Percentiles rank a stretch among this genome's conserved stretches.
phyloP scores from a whole-genome alignment of 805 yeast species.

The Clavispora carvajalis region DNA sequence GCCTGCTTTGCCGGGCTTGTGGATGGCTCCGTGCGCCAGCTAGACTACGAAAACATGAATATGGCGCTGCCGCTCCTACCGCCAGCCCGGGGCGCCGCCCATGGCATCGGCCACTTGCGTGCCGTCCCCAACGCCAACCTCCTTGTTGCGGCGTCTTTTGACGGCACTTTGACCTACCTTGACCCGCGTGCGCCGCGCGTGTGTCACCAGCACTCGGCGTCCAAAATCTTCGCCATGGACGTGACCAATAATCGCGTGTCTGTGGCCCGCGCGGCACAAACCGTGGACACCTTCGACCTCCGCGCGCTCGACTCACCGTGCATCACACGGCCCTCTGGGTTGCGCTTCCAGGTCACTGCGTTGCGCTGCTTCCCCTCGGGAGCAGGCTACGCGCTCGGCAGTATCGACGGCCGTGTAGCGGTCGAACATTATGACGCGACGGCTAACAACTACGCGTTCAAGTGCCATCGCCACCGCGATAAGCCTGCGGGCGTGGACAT shows the following conservation, averaged over 20 bases:
- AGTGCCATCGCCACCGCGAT: slow-evolving; percentile 60
- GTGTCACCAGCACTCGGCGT: slow-evolving; percentile 23
- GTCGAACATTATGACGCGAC: slow-evolving; percentile 59
- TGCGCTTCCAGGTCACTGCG: slow-evolving; percentile 59
- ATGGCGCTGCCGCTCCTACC: slow-evolving; percentile 2
- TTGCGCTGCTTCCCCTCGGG: slow-evolving; percentile 48
- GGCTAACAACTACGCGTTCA: slow-evolving; percentile 61
- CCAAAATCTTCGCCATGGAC: slow-evolving; percentile 63
- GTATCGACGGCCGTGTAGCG: slow-evolving; percentile 80
- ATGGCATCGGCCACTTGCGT: slow-evolving; percentile 16
- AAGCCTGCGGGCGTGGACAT: slow-evolving; percentile 39
- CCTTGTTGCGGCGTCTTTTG: slow-evolving; percentile 15
- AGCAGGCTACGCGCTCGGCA: slow-evolving; percentile 59
- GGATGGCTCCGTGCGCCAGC: slow-evolving; percentile 48
- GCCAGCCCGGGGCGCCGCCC: neutral
- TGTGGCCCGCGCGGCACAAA: slow-evolving; percentile 49
- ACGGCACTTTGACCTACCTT: slow-evolving; percentile 7
- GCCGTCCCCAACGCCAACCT: slow-evolving; percentile 4
- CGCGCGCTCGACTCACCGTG: slow-evolving; percentile 42
- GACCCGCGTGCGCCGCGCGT: slow-evolving; percentile 10
- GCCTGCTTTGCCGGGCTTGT: slow-evolving; percentile 44
- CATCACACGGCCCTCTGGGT: slow-evolving; percentile 54
- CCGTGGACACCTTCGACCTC: slow-evolving; percentile 53
- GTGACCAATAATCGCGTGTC: slow-evolving; percentile 40
- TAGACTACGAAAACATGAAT: slow-evolving; percentile 44